A percentile compares a stretch with the other conserved stretches of the same genome.
phyloP scores from a whole-genome alignment of 495 filamentous ascomycete species.

The Penicillium silybi region DNA sequence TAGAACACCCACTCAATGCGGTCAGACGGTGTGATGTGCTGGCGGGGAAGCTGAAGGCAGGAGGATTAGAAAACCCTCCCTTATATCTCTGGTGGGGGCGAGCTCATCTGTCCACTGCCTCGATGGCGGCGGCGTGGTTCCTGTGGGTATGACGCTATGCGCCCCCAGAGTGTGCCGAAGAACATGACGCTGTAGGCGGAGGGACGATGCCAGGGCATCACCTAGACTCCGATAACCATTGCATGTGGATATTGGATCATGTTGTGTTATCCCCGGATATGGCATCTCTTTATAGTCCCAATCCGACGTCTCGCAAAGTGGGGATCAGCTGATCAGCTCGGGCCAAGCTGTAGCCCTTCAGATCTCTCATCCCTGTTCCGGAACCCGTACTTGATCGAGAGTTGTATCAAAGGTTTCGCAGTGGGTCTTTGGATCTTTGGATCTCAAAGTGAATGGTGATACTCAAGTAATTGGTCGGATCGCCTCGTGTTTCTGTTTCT shows the following conservation, averaged over 20 bases:
- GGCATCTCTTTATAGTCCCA: neutral
- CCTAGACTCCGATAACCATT: neutral
- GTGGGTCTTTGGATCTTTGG: no score
- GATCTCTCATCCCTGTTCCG: no score
- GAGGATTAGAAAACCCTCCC: neutral
- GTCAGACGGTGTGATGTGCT: slow-evolving; percentile 10
- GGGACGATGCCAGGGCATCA: neutral
- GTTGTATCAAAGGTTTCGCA: no score
- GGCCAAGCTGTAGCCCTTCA: no score
- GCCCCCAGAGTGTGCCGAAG: slow-evolving; percentile 2
- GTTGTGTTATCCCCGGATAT: neutral
- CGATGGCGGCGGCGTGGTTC: slow-evolving; percentile 1
- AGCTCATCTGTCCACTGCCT: slow-evolving; percentile 5
- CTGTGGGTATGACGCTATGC: slow-evolving; percentile 13
- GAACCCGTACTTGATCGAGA: no score
- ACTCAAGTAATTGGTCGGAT: no score
- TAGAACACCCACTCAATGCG: neutral
- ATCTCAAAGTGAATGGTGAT: no score
- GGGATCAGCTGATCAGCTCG: neutral
- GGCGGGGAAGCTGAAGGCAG: neutral
- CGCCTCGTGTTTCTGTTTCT: no score
- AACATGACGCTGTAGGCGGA: slow-evolving; percentile 1
- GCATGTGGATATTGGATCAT: neutral
- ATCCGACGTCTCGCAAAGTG: neutral
- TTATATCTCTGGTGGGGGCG: neutral